These are phyloP conservation scores for Allium fistulosum DNA, from an alignment of 106 monocot genomes.

Conservation along the genomic window DNA sequence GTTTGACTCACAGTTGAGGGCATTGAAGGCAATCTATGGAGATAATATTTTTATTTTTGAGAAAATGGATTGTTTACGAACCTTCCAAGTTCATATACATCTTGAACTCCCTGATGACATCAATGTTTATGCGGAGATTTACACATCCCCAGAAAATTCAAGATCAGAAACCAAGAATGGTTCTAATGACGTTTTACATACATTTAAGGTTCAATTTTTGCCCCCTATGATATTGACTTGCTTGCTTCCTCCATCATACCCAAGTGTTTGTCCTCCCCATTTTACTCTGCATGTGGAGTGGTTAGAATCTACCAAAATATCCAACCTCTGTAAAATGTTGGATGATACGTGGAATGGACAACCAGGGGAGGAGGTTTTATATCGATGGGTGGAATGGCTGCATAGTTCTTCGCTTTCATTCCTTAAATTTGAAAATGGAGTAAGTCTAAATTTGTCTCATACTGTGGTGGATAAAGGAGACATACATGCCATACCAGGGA, in stretches of 20 bases:
- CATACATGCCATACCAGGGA: constrained; percentile 38
- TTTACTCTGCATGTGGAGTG: constrained; percentile 51
- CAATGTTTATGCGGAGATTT: too few species aligned
- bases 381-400: constrained; percentile 82
- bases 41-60: constrained; percentile 2
- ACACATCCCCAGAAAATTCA: too few species aligned
- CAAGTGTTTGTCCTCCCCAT: constrained; percentile 57
- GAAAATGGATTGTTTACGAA: neutral
- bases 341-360: constrained; percentile 62
- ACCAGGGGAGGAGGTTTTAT: constrained; percentile 55
- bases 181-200: constrained; percentile 37
- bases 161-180: constrained; percentile 1
- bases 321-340: constrained; percentile 50
- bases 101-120: constrained; percentile 39
- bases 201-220: constrained; percentile 55
- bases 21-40: constrained; percentile 5
- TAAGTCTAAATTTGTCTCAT: constrained; percentile 21
- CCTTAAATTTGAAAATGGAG: constrained; percentile 42
- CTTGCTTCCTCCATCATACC: constrained; percentile 68
- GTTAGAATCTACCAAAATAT: constrained; percentile 48
- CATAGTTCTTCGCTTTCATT: constrained; percentile 54
- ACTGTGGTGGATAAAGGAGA: constrained; percentile 15
- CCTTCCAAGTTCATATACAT: neutral
- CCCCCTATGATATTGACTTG: constrained; percentile 68
- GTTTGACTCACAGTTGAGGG: neutral